These are phyloP conservation scores for Kalmusia sp. DNA, from an alignment of 2,329 filamentous ascomycete species.

Conservation along the genomic window DNA sequence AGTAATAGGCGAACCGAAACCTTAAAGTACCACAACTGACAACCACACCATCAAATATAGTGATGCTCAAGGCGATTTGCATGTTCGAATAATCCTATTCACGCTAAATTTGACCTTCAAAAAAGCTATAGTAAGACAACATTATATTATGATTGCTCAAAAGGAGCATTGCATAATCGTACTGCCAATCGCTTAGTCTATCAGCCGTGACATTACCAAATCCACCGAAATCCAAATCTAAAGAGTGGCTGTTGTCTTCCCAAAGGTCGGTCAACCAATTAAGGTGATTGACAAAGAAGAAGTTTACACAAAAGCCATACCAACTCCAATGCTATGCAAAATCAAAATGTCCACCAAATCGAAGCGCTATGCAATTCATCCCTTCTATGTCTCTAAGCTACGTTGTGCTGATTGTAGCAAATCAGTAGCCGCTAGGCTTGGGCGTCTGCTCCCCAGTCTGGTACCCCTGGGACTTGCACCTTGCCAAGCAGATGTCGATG, in stretches of 20 bases:
- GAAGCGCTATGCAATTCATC: background rate
- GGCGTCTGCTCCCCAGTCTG: background rate
- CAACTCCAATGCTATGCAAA: constrained; percentile 7
- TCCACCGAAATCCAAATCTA: background rate
- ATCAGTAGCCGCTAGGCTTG: background rate
- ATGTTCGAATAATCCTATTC: too few relatives aligned
- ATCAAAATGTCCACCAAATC: background rate
- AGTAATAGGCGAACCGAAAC: too few relatives aligned
- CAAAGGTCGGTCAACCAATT: background rate
- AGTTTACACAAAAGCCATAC: background rate
- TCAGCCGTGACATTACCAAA: background rate
- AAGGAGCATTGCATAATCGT: background rate
- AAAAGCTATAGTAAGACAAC: background rate
- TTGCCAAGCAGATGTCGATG: constrained; percentile 61
- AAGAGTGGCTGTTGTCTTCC: background rate
- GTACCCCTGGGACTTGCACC: constrained; percentile 44
- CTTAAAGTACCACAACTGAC: too few relatives aligned
- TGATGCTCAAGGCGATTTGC: too few relatives aligned
- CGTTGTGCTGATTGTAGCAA: background rate
- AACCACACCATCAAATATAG: too few relatives aligned
- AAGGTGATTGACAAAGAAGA: background rate
- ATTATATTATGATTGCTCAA: background rate
- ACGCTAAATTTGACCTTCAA: too few relatives aligned
- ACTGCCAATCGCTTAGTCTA: background rate
- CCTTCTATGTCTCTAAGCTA: background rate